Percentiles rank a stretch among this genome's conserved stretches.
phyloP scores from a whole-genome alignment of 805 yeast species.

The Metschnikowia arizonensis region DNA sequence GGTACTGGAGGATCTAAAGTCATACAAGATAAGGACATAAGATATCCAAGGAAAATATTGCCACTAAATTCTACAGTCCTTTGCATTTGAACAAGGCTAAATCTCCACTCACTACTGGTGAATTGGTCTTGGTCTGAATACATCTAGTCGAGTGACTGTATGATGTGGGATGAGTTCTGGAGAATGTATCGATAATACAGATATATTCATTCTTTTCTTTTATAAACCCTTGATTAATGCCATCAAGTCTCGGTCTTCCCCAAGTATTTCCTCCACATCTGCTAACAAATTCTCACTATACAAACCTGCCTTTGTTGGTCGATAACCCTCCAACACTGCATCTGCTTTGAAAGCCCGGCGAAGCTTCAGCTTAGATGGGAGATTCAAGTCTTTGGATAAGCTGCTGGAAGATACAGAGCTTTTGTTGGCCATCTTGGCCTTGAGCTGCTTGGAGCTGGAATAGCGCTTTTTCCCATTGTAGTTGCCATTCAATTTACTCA shows the following conservation, averaged over 20 bases:
- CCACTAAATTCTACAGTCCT: no score
- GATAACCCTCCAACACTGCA: slow-evolving; percentile 70
- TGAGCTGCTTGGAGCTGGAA: slow-evolving; percentile 12
- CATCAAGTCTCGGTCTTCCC: slow-evolving; percentile 48
- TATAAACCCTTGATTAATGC: slow-evolving; percentile 33
- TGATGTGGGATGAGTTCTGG: no score
- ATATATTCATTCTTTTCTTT: no score
- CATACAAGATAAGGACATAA: no score
- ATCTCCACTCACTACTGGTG: no score
- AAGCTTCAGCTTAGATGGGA: slow-evolving; percentile 35
- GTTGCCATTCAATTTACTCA: slow-evolving; percentile 26
- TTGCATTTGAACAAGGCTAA: no score
- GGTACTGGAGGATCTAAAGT: no score
- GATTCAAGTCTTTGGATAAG: slow-evolving; percentile 12
- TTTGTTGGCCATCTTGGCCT: slow-evolving; percentile 13
- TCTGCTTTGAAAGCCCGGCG: slow-evolving; percentile 68
- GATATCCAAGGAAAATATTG: no score
- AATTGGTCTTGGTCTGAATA: no score
- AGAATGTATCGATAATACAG: no score
- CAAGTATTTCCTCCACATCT: slow-evolving; percentile 67
- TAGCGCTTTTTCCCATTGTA: slow-evolving; percentile 17
- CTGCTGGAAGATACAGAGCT: slow-evolving; percentile 9
- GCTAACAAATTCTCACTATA: slow-evolving; percentile 71
- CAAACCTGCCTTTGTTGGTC: slow-evolving; percentile 72
- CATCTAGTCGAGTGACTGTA: no score